Percentiles rank a stretch among this genome's conserved stretches.
phyloP scores from a whole-genome alignment of 495 filamentous ascomycete genomes.

The Darksidea phi region DNA sequence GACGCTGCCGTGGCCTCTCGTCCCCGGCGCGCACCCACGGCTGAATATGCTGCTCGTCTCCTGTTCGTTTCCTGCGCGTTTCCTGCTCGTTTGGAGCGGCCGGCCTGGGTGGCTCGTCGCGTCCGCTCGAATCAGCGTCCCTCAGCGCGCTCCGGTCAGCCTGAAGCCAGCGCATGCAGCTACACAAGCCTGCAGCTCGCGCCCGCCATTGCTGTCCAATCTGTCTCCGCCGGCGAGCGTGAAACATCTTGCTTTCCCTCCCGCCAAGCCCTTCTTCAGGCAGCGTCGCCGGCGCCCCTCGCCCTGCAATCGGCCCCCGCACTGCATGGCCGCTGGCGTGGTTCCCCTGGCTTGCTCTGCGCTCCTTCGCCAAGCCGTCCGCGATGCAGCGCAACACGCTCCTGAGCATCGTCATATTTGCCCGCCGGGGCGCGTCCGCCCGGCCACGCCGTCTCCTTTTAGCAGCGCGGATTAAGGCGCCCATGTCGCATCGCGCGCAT shows the following conservation, averaged over 20 bases:
- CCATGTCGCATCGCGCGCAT: too few relatives aligned
- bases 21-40: slow-evolving; percentile 1
- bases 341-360: slow-evolving; percentile 12
- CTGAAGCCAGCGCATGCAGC: slow-evolving; percentile 37
- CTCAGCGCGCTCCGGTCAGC: slow-evolving; percentile 32
- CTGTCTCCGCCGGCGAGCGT: slow-evolving; percentile 6
- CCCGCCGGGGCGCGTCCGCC: slow-evolving; percentile 1
- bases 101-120: slow-evolving; percentile 17
- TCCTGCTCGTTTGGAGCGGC: slow-evolving; percentile 1
- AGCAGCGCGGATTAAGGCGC: slow-evolving; percentile 22
- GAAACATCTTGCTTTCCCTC: slow-evolving; percentile 33
- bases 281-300: slow-evolving; percentile 17
- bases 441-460: slow-evolving; percentile 30
- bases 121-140: slow-evolving; percentile 25
- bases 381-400: slow-evolving; percentile 9
- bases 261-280: slow-evolving; percentile 29
- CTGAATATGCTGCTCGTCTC: slow-evolving; percentile 18
- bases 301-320: slow-evolving; percentile 8
- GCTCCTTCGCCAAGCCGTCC: slow-evolving; percentile 15
- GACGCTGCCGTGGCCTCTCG: neutral
- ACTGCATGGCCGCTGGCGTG: slow-evolving; percentile 8
- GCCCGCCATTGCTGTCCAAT: slow-evolving; percentile 34
- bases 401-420: slow-evolving; percentile 35
- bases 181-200: slow-evolving; percentile 32
- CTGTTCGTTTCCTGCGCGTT: neutral